Evolutionary conservation across 2,329 filamentous ascomycete species (phyloP).

Genomic region (Daldinia sp.): DNA sequence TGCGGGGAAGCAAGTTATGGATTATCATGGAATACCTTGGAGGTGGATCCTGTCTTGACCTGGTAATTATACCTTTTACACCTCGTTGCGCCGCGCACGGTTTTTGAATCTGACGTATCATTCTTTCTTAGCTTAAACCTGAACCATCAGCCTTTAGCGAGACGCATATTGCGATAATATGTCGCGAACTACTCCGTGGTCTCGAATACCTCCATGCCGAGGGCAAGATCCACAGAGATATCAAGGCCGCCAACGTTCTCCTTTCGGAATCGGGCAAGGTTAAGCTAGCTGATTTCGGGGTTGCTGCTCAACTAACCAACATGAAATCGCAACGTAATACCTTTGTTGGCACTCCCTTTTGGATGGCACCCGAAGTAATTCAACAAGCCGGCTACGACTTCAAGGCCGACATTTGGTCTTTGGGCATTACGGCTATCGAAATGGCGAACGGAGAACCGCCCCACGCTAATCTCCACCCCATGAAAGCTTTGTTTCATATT

Average conservation of each 20-base stretch:
- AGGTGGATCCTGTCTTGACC: constrained; percentile 91
- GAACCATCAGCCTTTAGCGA: constrained; percentile 78
- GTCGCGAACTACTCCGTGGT: constrained; percentile 86
- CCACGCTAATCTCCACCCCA: constrained; percentile 83
- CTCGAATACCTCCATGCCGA: constrained; percentile 93
- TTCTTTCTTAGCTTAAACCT: constrained; percentile 78
- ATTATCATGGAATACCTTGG: constrained; percentile 99
- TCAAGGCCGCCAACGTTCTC: constrained; percentile 96
- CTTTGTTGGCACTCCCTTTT: constrained; percentile 96
- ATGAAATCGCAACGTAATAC: constrained; percentile 98
- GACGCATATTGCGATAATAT: constrained; percentile 91
- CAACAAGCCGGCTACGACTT: constrained; percentile 85
- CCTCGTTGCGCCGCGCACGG: not conserved
- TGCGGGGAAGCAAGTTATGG: constrained; percentile 97
- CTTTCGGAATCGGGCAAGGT: constrained; percentile 90
- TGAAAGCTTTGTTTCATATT: constrained; percentile 93
- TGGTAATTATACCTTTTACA: constrained; percentile 65
- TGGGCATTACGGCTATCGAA: constrained; percentile 92
- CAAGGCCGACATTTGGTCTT: constrained; percentile 92
- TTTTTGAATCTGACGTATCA: constrained; percentile 44
- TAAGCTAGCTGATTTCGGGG: constrained; percentile 96
- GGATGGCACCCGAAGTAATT: constrained; percentile 97
- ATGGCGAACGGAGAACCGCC: constrained; percentile 90
- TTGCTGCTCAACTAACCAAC: constrained; percentile 94
- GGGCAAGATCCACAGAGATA: constrained; percentile 95